These are phyloP conservation scores for Capillidium rhysosporum DNA, from an alignment of 371 early-diverging fungal genomes.

Conservation along the genomic window DNA sequence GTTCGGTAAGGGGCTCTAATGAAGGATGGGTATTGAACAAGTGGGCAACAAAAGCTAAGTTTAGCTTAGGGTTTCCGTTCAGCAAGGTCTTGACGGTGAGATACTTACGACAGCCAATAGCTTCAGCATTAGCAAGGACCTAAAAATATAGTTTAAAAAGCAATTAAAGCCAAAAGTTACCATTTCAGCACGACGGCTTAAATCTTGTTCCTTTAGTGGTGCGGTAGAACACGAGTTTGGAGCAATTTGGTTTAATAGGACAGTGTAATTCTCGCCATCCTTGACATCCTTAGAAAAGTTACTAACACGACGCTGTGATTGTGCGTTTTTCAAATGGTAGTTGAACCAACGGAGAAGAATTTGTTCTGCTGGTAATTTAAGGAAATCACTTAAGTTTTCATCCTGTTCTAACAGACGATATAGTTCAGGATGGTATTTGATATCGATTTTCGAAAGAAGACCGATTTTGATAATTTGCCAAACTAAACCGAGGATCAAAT, in stretches of 20 bases:
- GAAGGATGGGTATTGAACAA: slow-evolving; percentile 91
- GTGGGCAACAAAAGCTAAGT: slow-evolving; percentile 88
- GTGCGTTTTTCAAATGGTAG: slow-evolving; percentile 87
- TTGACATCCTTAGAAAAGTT: slow-evolving; percentile 86
- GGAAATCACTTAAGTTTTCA: slow-evolving; percentile 79
- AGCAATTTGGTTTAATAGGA: slow-evolving; percentile 78
- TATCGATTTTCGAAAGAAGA: slow-evolving; percentile 81
- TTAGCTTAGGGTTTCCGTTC: slow-evolving; percentile 86
- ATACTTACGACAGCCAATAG: slow-evolving; percentile 80
- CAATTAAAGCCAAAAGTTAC: slow-evolving; percentile 5
- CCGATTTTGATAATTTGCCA: slow-evolving; percentile 98
- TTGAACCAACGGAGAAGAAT: slow-evolving; percentile 95
- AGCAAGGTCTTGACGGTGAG: slow-evolving; percentile 81
- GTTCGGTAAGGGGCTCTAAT: slow-evolving; percentile 66
- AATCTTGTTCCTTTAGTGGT: slow-evolving; percentile 61
- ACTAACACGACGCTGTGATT: slow-evolving; percentile 59
- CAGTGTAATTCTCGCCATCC: slow-evolving; percentile 87
- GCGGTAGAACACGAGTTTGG: slow-evolving; percentile 59
- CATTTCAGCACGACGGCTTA: slow-evolving; percentile 63
- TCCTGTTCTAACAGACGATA: slow-evolving; percentile 81
- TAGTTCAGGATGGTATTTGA: slow-evolving; percentile 89
- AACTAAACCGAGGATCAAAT: slow-evolving; percentile 83
- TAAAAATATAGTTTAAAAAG: background rate
- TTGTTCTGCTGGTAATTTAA: slow-evolving; percentile 80
- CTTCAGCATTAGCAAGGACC: slow-evolving; percentile 76